These are phyloP conservation scores for Dactylella cylindrospora DNA, from an alignment of 2,329 filamentous ascomycete genomes.

Conservation along the genomic window DNA sequence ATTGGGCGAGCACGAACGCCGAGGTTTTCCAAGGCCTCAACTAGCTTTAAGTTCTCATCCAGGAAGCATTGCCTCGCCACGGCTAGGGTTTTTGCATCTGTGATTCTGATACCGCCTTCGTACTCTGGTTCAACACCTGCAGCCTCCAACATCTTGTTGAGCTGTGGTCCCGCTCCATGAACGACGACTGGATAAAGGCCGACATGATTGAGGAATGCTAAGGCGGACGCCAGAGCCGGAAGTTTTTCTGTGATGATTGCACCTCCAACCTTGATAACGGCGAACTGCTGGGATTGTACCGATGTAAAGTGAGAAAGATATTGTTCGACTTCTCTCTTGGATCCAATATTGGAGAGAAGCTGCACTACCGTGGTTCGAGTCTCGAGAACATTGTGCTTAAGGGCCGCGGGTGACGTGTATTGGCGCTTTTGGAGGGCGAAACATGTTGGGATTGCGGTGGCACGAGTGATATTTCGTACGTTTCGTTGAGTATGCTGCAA, in stretches of 20 bases:
- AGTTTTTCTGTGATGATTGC: constrained; percentile 94
- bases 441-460: constrained; percentile 11
- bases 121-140: constrained; percentile 94
- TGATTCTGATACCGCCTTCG: constrained; percentile 92
- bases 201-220: constrained; percentile 91
- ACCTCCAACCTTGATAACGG: constrained; percentile 96
- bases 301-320: constrained; percentile 97
- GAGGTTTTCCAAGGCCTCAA: constrained; percentile 83
- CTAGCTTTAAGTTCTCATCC: constrained; percentile 90
- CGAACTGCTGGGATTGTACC: constrained; percentile 94
- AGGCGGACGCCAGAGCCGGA: constrained; percentile 82
- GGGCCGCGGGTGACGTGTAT: constrained; percentile 56
- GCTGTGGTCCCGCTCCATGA: constrained; percentile 89
- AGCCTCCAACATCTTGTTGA: constrained; percentile 86
- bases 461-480: constrained; percentile 7
- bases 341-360: constrained; percentile 91
- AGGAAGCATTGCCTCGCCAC: constrained; percentile 90
- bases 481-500: constrained; percentile 13
- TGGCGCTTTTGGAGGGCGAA: constrained; percentile 49
- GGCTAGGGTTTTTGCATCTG: constrained; percentile 89
- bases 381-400: constrained; percentile 53
- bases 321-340: constrained; percentile 93
- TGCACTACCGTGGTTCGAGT: constrained; percentile 82
- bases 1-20: constrained; percentile 87
- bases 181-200: constrained; percentile 93